Evolutionary conservation across 2,329 filamentous ascomycete genomes (phyloP).

Genomic region (Ascochyta clinopodiicola): DNA sequence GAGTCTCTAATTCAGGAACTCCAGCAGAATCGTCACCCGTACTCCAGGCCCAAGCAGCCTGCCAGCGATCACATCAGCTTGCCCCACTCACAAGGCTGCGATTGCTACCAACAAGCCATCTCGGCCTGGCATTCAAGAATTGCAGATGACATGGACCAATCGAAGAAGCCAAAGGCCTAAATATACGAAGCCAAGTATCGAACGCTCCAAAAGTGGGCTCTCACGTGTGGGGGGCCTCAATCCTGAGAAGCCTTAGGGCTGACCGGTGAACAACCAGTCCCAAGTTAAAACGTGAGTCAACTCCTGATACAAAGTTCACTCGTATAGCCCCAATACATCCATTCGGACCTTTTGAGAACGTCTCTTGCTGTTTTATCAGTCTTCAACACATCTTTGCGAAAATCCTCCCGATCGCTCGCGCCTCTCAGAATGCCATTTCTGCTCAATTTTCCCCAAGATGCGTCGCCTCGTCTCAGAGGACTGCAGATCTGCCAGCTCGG

Average conservation of each 20-base stretch:
- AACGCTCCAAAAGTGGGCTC: slow-evolving; percentile 6
- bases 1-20: neutral
- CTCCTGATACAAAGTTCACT: neutral
- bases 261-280: slow-evolving; percentile 30
- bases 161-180: slow-evolving; percentile 2
- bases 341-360: neutral
- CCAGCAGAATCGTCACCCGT: too few species aligned
- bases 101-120: slow-evolving; percentile 1
- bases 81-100: neutral
- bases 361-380: neutral
- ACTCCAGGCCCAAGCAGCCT: neutral
- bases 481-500: slow-evolving; percentile 28
- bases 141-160: neutral
- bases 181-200: slow-evolving; percentile 8
- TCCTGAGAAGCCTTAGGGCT: slow-evolving; percentile 11
- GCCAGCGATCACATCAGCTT: neutral
- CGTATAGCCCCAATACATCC: neutral
- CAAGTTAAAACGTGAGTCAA: slow-evolving; percentile 22
- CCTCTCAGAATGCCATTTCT: slow-evolving; percentile 15
- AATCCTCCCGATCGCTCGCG: neutral
- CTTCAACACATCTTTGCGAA: neutral
- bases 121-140: neutral
- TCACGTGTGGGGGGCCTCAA: slow-evolving; percentile 14
- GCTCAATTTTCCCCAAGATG: slow-evolving; percentile 8
- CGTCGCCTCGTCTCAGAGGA: slow-evolving; percentile 27